Conservation (phyloP, 139 green algal genomes). For the Picochlorum sp. region DNA sequence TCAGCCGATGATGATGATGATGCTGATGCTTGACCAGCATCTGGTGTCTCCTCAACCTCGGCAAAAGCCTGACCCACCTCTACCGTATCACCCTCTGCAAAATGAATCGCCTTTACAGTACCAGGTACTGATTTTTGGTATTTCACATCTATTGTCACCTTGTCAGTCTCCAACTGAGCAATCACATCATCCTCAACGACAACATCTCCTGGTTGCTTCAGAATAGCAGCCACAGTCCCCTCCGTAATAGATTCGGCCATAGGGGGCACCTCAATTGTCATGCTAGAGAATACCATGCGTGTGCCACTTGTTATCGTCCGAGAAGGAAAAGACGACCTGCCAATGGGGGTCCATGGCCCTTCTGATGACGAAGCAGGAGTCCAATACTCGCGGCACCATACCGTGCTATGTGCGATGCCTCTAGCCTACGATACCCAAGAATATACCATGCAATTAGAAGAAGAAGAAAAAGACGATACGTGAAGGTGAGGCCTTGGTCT, state of each 20-base stretch:
- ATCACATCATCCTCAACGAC: constrained; percentile 91
- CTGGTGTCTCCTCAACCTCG: constrained; percentile 49
- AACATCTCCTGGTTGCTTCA: constrained; percentile 63
- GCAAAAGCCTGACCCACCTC: constrained; percentile 75
- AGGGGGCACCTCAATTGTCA: constrained; percentile 50
- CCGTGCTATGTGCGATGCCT: too few relatives aligned
- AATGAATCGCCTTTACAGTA: constrained; percentile 47
- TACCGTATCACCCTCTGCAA: constrained; percentile 80
- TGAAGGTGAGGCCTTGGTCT: too few relatives aligned
- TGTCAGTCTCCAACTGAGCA: constrained; percentile 97
- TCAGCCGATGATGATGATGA: neutral
- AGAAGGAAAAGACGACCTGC: too few relatives aligned
- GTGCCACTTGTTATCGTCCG: neutral
- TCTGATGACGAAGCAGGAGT: too few relatives aligned
- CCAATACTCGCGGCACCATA: too few relatives aligned
- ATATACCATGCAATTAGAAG: too few relatives aligned
- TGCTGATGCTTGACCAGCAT: constrained; percentile 11
- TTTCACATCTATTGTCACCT: constrained; percentile 86
- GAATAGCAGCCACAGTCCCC: constrained; percentile 71
- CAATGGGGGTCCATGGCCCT: too few relatives aligned
- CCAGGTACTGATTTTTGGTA: constrained; percentile 55
- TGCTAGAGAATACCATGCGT: neutral
- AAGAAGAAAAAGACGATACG: too few relatives aligned
- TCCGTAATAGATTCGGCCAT: constrained; percentile 96
- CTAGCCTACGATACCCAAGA: too few relatives aligned